Evolutionary conservation across 306 rosid species (phyloP), one percentile per base, ranked within the genome.

Genomic region (Quercus cerris): DNA sequence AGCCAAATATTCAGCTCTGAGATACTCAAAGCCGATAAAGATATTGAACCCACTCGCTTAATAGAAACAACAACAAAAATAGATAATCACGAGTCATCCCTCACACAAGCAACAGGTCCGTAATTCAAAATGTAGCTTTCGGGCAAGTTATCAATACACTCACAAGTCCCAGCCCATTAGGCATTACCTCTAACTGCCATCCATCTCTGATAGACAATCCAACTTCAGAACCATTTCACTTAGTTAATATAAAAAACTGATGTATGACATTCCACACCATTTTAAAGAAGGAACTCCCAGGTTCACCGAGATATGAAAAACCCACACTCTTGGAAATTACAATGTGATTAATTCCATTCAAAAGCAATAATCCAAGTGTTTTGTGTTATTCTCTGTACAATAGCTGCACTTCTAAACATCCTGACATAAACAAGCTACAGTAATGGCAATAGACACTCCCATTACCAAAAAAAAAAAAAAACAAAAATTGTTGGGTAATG

Each of bases 321-420:
- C 35, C 51, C 66, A 79, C 76, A 68, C 80, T 79, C 86, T 77
- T 75, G 77, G 57, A 79, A 78, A 87, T 84, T 88, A 88, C 94
- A 91, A 80, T 89, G 84, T 74, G 78, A 82, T 86, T 85, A 78
- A 86, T 79, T 80, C 86, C 81, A 83, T 83, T 78, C 54, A 80
- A 84, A 78, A 78, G 86, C 81, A 79, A 84, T 62, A 88, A 79
- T 73, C 83, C 88, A 81, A 68, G 85, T 87, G 83, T 77, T 74
- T 56, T 82, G 71, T 82, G 91, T 85, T 85, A 82, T 85, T 86
- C 73, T 84, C 81, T 86, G 83, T 92, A 91, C 97, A 92, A 87
- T 69, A 76, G 78, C 74, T 58, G 76, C 71, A 83, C 85, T 81
- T 77, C 85, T 80, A 85, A 83, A 84, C 51, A 76, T 76, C 84